phyloP scores from a whole-genome alignment of 2,329 filamentous ascomycete genomes.

The Pseudogymnoascus verrucosus region DNA sequence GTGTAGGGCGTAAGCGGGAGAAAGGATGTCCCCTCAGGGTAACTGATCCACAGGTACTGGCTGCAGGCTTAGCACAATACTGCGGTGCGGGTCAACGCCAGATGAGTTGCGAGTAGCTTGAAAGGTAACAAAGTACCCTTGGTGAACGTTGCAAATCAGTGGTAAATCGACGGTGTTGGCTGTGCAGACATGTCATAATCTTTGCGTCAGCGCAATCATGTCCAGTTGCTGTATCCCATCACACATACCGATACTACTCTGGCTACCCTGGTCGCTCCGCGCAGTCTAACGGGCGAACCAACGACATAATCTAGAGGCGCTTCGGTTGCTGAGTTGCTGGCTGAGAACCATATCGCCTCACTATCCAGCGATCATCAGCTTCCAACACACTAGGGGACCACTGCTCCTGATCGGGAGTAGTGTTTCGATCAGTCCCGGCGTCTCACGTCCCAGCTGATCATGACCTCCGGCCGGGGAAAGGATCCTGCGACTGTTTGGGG shows the following conservation, averaged over 20 bases:
- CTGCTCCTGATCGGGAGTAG: background rate
- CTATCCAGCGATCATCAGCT: background rate
- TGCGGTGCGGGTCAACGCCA: background rate
- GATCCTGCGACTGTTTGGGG: background rate
- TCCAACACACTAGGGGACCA: background rate
- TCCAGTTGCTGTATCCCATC: background rate
- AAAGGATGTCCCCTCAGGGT: constrained; percentile 1
- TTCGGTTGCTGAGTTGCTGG: background rate
- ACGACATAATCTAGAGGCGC: background rate
- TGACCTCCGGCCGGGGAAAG: background rate
- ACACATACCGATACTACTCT: background rate
- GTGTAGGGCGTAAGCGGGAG: background rate
- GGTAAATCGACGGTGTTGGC: background rate
- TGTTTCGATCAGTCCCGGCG: background rate
- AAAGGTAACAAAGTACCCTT: constrained; percentile 1
- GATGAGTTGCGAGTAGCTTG: background rate
- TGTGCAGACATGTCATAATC: background rate
- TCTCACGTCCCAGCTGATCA: constrained; percentile 7
- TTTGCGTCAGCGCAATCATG: background rate
- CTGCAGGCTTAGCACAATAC: background rate
- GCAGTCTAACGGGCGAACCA: background rate
- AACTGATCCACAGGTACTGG: constrained; percentile 4
- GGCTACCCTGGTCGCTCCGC: background rate
- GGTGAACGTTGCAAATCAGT: background rate
- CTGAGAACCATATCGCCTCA: background rate